Evolutionary conservation across 116 monocot species (phyloP).

Genomic region (Dioscorea cayenensis): DNA sequence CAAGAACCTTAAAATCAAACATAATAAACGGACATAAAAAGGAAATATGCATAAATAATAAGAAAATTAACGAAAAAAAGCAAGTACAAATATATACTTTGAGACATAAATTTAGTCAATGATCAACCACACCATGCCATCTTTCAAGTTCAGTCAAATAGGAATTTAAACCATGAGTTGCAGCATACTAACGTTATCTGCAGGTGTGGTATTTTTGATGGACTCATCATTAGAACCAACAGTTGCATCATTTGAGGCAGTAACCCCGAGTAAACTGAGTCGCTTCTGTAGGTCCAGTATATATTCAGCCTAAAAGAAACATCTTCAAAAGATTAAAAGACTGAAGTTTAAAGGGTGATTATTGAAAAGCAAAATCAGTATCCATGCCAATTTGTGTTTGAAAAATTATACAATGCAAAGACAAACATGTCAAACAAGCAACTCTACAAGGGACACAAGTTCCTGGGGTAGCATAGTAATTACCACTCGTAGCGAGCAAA

Average conservation of each 20-base stretch:
- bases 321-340: background rate
- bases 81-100: too few species aligned
- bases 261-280: conserved; percentile 51
- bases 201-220: conserved; percentile 30
- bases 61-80: too few species aligned
- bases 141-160: too few species aligned
- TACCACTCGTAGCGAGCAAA: too few species aligned
- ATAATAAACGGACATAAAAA: background rate
- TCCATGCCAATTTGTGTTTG: too few species aligned
- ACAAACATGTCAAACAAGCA: too few species aligned
- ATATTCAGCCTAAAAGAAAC: conserved; percentile 55
- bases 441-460: too few species aligned
- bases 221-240: conserved; percentile 32
- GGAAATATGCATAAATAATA: background rate
- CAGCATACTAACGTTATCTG: conserved; percentile 49
- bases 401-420: too few species aligned
- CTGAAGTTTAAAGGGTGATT: background rate
- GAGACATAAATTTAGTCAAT: too few species aligned
- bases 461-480: too few species aligned
- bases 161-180: background rate
- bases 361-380: background rate
- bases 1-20: background rate
- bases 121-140: background rate
- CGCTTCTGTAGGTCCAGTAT: conserved; percentile 81
- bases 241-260: conserved; percentile 23